These are phyloP conservation scores for Suillus americanus DNA, from an alignment of 768 basidiomycete species.

Conservation along the genomic window DNA sequence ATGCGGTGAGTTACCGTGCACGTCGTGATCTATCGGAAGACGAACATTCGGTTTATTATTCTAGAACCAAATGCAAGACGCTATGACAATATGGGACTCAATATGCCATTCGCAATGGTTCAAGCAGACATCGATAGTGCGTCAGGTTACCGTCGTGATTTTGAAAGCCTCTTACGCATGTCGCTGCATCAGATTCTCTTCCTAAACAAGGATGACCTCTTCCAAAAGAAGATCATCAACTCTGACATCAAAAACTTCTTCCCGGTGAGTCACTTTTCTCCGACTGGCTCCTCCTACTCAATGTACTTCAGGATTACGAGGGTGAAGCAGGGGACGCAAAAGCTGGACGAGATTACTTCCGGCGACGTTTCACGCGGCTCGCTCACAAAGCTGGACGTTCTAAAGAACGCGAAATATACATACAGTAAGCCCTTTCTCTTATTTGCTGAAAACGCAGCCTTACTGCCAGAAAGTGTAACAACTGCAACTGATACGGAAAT, in stretches of 20 bases:
- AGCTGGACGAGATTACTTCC: slow-evolving; percentile 89
- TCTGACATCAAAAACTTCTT: slow-evolving; percentile 90
- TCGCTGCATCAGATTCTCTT: slow-evolving; percentile 70
- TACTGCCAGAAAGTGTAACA: slow-evolving; percentile 57
- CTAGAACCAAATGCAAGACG: slow-evolving; percentile 98
- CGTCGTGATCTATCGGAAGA: slow-evolving; percentile 2
- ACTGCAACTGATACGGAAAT: slow-evolving; percentile 89
- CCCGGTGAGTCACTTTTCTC: slow-evolving; percentile 51
- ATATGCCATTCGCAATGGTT: slow-evolving; percentile 99
- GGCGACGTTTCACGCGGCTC: slow-evolving; percentile 76
- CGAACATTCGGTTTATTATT: background rate
- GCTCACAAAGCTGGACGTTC: slow-evolving; percentile 84
- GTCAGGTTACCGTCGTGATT: slow-evolving; percentile 24
- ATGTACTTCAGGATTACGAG: slow-evolving; percentile 67
- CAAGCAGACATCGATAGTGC: slow-evolving; percentile 86
- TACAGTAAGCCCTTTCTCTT: slow-evolving; percentile 65
- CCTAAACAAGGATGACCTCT: slow-evolving; percentile 95
- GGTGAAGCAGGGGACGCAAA: slow-evolving; percentile 71
- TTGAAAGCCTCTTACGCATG: slow-evolving; percentile 4
- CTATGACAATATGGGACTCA: slow-evolving; percentile 98
- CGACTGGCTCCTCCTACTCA: slow-evolving; percentile 7
- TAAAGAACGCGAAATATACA: slow-evolving; percentile 89
- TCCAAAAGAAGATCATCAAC: slow-evolving; percentile 74
- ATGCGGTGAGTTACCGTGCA: slow-evolving; percentile 59
- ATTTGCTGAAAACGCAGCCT: slow-evolving; percentile 9